These are phyloP conservation scores for Danielozyma ontarioensis DNA, from an alignment of 805 yeast species.

Conservation along the genomic window DNA sequence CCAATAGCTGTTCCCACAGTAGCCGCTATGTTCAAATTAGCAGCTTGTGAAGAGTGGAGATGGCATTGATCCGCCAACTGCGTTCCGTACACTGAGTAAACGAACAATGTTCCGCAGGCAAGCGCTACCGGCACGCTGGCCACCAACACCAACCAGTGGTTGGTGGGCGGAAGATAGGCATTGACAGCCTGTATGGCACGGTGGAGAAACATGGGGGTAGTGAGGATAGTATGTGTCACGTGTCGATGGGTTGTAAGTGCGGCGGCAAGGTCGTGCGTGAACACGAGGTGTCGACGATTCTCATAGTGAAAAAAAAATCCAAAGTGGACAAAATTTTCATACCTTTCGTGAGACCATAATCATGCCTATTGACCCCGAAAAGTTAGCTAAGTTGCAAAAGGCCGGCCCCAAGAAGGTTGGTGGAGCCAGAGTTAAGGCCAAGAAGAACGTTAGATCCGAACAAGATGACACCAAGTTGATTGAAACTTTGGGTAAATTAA, in stretches of 20 bases:
- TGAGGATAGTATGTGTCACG: not conserved
- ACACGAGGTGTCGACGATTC: constrained; percentile 11
- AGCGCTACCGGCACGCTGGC: constrained; percentile 28
- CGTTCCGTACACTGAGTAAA: constrained; percentile 28
- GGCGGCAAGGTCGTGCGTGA: constrained; percentile 1
- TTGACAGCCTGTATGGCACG: constrained; percentile 11
- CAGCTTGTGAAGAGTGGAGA: constrained; percentile 21
- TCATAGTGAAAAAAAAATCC: constrained; percentile 2
- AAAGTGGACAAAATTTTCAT: constrained; percentile 3
- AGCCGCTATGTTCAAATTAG: constrained; percentile 38
- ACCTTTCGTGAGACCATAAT: constrained; percentile 6
- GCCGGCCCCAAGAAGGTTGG: constrained; percentile 72
- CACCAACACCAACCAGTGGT: constrained; percentile 16
- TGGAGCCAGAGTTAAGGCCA: constrained; percentile 88
- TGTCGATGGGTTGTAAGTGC: not conserved
- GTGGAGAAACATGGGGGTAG: constrained; percentile 10
- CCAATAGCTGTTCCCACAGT: constrained; percentile 30
- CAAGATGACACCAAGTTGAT: constrained; percentile 90
- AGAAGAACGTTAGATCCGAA: constrained; percentile 66
- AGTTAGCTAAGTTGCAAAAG: constrained; percentile 87
- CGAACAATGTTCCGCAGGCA: constrained; percentile 30
- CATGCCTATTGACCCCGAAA: constrained; percentile 92
- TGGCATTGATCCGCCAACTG: constrained; percentile 26
- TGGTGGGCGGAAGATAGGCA: constrained; percentile 17
- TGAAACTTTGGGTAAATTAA: constrained; percentile 81